These are phyloP conservation scores for Colletotrichum karsti DNA, from an alignment of 2,329 filamentous ascomycete species.

Conservation along the genomic window DNA sequence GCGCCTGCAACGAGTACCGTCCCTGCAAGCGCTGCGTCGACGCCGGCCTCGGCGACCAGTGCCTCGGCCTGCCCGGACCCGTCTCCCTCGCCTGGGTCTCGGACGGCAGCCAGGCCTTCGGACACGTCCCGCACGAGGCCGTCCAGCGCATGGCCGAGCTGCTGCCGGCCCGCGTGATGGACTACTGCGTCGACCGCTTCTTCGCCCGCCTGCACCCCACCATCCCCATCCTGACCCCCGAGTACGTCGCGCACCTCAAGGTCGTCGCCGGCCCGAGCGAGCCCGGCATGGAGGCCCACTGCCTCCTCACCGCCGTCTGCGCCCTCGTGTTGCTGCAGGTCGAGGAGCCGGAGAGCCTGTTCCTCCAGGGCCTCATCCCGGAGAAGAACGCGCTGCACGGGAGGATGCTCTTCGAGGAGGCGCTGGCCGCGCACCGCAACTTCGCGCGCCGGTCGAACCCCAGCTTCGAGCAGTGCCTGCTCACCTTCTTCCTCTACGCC, in stretches of 20 bases:
- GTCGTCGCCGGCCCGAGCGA: conserved; percentile 33
- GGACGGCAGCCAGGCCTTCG: conserved; percentile 31
- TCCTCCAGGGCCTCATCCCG: conserved; percentile 40
- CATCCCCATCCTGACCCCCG: conserved; percentile 50
- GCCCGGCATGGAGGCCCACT: conserved; percentile 42
- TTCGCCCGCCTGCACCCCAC: conserved; percentile 49
- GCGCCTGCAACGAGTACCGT: conserved; percentile 53
- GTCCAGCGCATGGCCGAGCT: conserved; percentile 42
- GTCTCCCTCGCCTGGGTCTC: conserved; percentile 30
- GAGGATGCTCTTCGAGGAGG: conserved; percentile 46
- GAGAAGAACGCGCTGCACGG: conserved; percentile 48
- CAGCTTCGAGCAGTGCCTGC: conserved; percentile 47
- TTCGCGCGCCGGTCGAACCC: conserved; percentile 43
- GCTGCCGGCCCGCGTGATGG: conserved; percentile 42
- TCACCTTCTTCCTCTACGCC: conserved; percentile 54
- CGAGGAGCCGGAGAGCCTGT: conserved; percentile 43
- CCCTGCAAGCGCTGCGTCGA: conserved; percentile 52
- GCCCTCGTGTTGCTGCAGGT: conserved; percentile 52
- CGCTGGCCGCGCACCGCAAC: conserved; percentile 42
- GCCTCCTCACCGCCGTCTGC: conserved; percentile 47
- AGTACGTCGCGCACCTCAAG: conserved; percentile 44
- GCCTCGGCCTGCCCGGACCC: conserved; percentile 34
- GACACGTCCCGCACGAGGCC: conserved; percentile 33
- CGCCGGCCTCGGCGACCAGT: conserved; percentile 50
- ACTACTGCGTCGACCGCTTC: conserved; percentile 49